Percentiles rank a stretch among this genome's conserved stretches.
Conservation (phyloP, 306 rosid genomes). For the Rosa rugosa region DNA sequence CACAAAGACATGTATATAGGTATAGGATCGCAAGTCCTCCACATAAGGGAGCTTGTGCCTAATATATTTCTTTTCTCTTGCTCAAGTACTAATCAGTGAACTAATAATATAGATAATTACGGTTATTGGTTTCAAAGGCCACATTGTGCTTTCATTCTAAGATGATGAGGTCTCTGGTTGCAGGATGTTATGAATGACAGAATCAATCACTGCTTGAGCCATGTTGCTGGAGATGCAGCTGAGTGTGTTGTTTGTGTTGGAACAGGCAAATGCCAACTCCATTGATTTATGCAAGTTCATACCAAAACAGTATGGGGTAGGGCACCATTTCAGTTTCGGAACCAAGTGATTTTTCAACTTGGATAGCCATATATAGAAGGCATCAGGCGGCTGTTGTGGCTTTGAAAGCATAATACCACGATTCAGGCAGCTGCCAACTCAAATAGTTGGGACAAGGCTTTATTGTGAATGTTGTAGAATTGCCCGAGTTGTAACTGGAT, state of each 20-base stretch:
- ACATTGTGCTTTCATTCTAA: slow-evolving; percentile 17
- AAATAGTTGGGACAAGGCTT: no score
- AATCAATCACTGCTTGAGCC: slow-evolving; percentile 75
- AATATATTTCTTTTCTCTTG: not conserved
- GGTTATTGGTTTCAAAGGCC: not conserved
- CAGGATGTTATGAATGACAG: slow-evolving; percentile 89
- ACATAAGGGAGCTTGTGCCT: not conserved
- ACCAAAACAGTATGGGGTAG: not conserved
- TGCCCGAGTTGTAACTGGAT: no score
- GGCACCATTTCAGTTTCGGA: not conserved
- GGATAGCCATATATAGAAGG: no score
- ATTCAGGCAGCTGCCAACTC: no score
- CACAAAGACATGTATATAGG: not conserved
- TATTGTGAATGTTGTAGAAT: no score
- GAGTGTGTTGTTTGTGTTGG: slow-evolving; percentile 87
- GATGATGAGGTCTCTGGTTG: slow-evolving; percentile 25
- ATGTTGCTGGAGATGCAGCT: slow-evolving; percentile 66
- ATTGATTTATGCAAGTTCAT: slow-evolving; percentile 22
- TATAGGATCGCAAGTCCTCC: not conserved
- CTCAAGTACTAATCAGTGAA: not conserved
- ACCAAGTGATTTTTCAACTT: not conserved
- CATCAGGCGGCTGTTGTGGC: no score
- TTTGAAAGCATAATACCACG: no score
- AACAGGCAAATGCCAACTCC: slow-evolving; percentile 72
- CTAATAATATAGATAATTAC: not conserved